A percentile compares a stretch with the other conserved stretches of the same genome.
These are phyloP conservation scores for peach (Prunus persica) DNA, from an alignment of 306 rosid genomes.

Conservation along the genomic window Prunus_persica_NCBIv2 NC_034014.1:11332001-11332500, in stretches of 20 bases:
- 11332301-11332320: too few relatives aligned
- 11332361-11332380: not conserved
- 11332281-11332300: too few relatives aligned
- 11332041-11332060: rapidly evolving
- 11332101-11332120: not conserved
- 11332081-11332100: too few relatives aligned
- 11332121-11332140: not conserved
- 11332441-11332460: not conserved
- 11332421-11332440: not conserved
- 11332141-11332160: not conserved
- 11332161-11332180: too few relatives aligned
- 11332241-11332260: too few relatives aligned
- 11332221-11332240: too few relatives aligned
- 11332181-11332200: too few relatives aligned
- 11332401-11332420: not conserved
- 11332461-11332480: not conserved
- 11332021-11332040: too few relatives aligned
- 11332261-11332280: not conserved
- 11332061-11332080: rapidly evolving
- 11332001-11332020: too few relatives aligned
- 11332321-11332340: too few relatives aligned
- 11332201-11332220: too few relatives aligned
- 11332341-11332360: not conserved
- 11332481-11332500: not conserved
- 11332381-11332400: not conserved